Conservation (phyloP, 2,329 filamentous ascomycete species). For the Rhynchosporium graminicola region DNA sequence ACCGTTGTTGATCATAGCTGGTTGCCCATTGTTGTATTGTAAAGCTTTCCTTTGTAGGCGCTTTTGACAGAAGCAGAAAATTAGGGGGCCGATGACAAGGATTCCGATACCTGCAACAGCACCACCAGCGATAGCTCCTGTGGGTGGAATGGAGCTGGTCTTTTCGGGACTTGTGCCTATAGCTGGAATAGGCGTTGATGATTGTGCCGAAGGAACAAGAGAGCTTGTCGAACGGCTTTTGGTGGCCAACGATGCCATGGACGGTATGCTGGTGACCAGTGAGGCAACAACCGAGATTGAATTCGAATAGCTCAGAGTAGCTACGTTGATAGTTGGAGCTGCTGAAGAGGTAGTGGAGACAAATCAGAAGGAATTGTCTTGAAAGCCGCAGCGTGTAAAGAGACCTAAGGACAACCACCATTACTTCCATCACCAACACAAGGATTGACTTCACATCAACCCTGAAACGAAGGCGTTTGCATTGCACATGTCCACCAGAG, state of each 20-base stretch:
- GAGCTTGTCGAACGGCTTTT: background rate
- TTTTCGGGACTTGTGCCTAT: background rate
- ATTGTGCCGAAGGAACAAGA: background rate
- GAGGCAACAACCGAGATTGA: background rate
- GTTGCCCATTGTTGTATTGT: background rate
- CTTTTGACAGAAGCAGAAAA: background rate
- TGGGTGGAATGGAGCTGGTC: background rate
- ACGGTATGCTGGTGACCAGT: background rate
- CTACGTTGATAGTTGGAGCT: background rate
- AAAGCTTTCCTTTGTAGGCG: background rate
- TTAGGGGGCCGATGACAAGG: background rate
- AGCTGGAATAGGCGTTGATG: background rate
- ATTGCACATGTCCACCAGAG: conserved; percentile 22
- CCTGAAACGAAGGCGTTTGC: conserved; percentile 25
- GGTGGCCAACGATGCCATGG: background rate
- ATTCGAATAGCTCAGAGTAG: background rate
- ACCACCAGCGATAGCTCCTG: conserved; percentile 12
- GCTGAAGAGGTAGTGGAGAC: background rate
- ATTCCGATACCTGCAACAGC: conserved; percentile 1
- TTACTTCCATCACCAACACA: conserved; percentile 15
- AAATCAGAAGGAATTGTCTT: background rate
- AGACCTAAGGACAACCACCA: background rate
- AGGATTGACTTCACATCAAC: conserved; percentile 23
- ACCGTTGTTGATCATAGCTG: background rate
- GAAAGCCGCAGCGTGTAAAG: conserved; percentile 2